Base-by-base conservation (phyloP, 2,329 filamentous ascomycete genomes). In the Fusarium falciforme region DNA sequence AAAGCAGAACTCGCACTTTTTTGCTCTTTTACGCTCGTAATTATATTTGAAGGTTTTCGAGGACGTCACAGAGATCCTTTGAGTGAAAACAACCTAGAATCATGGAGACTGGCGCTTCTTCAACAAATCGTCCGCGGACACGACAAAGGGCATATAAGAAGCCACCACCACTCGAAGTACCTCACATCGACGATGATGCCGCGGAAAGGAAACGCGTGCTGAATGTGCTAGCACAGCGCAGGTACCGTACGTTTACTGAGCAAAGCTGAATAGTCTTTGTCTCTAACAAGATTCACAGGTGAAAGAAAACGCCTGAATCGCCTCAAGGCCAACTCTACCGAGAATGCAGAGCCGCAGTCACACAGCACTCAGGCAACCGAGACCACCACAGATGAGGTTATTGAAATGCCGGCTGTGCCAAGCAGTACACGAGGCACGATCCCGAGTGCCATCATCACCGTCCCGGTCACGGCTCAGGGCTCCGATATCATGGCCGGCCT, bases 191-290 rank as follows among this genome's bases (percentile, higher is more conserved):
- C 6, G 81, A 88, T 25, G 83, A 89, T 79, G 85, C 87, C 2
- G 81, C 84, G 4, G 87, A 89, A 78, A 82, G 88, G 25, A 90
- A 89, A 77, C 82, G 88, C 12, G 82, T 89, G 1, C 71, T 89
- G 25, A 89, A 89, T 64, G 85, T 89, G 11, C 78, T 90, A 38
- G 87, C 88, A 1, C 88, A 89, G 69, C 83, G 88, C 54, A 82
- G 88, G 81, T 90, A 89, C 64, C 81, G 87, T 87, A 73, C 76
- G 78, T 68, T 11, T 27, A 1, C 17, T 14, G 14, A 20, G 17
- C 17, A 31, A 6, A 31, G 11, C 7, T 5, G 6, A 20, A 52
- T 52, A 17, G 6, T 17, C 16, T 20, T 25, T 42, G 12, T 7
- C 44, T 36, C 59, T 76, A 7, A 79, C 60, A 10, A 49, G 33